Evolutionary conservation across 1,139 yeast species (phyloP).

Genomic region (Yamadazyma friedrichii): DNA sequence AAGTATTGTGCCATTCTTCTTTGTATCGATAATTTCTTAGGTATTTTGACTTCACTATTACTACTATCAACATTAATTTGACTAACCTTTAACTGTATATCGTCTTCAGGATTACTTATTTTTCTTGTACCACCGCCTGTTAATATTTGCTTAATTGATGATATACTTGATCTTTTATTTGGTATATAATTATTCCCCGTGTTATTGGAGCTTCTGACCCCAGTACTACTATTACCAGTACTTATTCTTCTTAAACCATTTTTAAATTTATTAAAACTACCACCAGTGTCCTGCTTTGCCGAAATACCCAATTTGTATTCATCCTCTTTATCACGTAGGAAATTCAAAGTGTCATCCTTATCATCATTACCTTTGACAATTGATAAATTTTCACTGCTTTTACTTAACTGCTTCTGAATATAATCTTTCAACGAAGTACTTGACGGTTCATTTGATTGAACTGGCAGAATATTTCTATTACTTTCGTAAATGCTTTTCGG

Average conservation of each 20-base stretch:
- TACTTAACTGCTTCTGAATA: conserved; percentile 34
- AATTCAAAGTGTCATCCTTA: conserved; percentile 45
- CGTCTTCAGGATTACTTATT: conserved; percentile 8
- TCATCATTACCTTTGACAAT: conserved; percentile 19
- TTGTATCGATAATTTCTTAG: conserved; percentile 53
- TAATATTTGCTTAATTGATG: conserved; percentile 41
- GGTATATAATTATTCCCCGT: conserved; percentile 21
- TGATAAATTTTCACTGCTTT: conserved; percentile 19
- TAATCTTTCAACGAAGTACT: conserved; percentile 30
- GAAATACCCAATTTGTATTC: conserved; percentile 12
- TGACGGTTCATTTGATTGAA: conserved; percentile 5
- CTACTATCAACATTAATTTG: too few relatives aligned
- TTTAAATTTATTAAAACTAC: conserved; percentile 41
- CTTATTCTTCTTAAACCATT: conserved; percentile 39
- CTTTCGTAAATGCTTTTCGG: conserved; percentile 13
- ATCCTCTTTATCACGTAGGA: conserved; percentile 52
- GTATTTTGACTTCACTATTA: conserved; percentile 11
- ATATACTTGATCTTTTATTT: conserved; percentile 39
- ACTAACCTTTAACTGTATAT: too few relatives aligned
- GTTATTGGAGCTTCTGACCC: conserved; percentile 19
- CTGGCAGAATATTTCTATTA: conserved; percentile 12
- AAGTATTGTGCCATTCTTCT: conserved; percentile 64
- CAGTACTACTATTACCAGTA: conserved; percentile 32
- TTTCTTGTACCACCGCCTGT: conserved; percentile 32
- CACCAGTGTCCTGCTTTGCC: conserved; percentile 40